These are phyloP conservation scores for Aphanocladium album DNA, from an alignment of 2,329 filamentous ascomycete species.

Conservation along the genomic window DNA sequence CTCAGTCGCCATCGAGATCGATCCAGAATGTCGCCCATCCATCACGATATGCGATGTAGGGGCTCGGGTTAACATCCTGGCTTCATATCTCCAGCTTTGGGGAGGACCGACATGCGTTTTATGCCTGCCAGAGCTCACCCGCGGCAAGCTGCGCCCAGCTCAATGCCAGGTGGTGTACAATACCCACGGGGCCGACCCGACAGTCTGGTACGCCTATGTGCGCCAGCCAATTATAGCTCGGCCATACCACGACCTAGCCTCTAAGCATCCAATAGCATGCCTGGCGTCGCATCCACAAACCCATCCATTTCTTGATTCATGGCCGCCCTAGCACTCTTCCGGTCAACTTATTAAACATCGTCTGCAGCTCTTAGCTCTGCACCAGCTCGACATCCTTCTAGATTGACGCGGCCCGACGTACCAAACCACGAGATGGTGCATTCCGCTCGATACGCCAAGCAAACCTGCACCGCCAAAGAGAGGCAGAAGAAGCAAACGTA, in stretches of 20 bases:
- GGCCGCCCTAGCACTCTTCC: neutral
- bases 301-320: neutral
- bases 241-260: neutral
- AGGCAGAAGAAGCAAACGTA: neutral
- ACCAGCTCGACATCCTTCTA: too few species aligned
- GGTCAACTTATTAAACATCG: neutral
- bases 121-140: neutral
- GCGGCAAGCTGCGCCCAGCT: neutral
- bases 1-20: neutral
- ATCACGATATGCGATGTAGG: neutral
- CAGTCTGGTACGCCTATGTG: slow-evolving; percentile 13
- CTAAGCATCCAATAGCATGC: slow-evolving; percentile 7
- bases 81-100: neutral
- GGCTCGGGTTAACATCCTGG: too few species aligned
- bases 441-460: neutral
- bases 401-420: neutral
- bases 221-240: slow-evolving; percentile 12
- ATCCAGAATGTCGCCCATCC: neutral
- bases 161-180: neutral
- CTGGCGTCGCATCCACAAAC: slow-evolving; percentile 9
- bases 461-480: neutral
- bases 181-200: slow-evolving; percentile 12
- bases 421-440: too few species aligned
- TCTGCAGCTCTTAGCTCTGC: neutral
- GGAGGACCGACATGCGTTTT: neutral